Base-by-base conservation (phyloP, 352 stramenopile species). In the Globisporangium perplexum region DNA sequence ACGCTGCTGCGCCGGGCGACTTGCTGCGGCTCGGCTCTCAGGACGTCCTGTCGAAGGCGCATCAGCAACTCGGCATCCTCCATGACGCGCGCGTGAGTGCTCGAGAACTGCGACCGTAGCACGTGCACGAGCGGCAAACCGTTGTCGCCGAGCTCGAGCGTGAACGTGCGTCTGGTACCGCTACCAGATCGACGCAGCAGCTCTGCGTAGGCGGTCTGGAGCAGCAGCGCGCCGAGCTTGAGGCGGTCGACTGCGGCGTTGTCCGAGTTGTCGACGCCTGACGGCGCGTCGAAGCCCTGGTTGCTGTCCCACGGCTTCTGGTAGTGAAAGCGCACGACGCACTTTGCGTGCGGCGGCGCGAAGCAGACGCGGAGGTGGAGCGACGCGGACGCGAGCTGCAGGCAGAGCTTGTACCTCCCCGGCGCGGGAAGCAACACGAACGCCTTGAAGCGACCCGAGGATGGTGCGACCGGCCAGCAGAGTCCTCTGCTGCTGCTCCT, bases 241-340 rank as follows among this genome's bases (percentile, higher is more conserved):
- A 88, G 72, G 47, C 66, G 73, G 12, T 63, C 57, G 38, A 83
- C 68, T 1, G 74, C 77, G 11, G 70, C 69, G n/a, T 64, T 46
- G 56, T 84, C 71, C 24, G 73, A 86, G 51, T 82, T 84, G 64
- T 87, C 73, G 24, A 72, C 58, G 1, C 65, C 69, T 0, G 52
- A 53, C 0, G 78, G 75, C 4, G 75, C 75, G 30, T 89, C 78
- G 50, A 89, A 86, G 14, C 77, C 73, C 22, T 82, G 60, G 51
- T 63, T 42, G 22, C 47, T 66, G 50, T 88, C 77, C 2, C 31
- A 57, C 26, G 71, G 73, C 41, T 77, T 80, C 55, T 88, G 78
- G 57, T 86, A 89, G 68, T 89, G 71, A 47, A 89, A 89, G 36
- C 71, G 73, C 15, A 89, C 70, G 15, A 77, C 47, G 39, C 72